Evolutionary conservation across 495 filamentous ascomycete genomes (phyloP), one percentile per base, ranked within the genome.

Genomic region (Lophium mytilinum): DNA sequence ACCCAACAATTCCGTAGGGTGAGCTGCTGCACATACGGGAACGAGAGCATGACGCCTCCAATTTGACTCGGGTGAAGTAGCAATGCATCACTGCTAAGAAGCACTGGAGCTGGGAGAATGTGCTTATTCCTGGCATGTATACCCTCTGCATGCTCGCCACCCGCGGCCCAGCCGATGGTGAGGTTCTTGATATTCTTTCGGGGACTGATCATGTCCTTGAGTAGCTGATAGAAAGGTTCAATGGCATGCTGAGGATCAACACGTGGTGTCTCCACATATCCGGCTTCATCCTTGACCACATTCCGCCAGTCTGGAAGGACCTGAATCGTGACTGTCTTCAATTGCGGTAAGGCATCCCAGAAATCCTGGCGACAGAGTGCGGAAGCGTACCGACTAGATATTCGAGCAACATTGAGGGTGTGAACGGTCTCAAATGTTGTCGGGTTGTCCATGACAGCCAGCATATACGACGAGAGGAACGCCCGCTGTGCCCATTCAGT

Each of bases 401-500:
- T 58, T 33, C 72, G 76, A n/a, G 78, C 70, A 52, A 84, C 67
- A 37, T 71, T 79, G 14, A 83, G 58, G 37, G 70, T 72, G 9
- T 69, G 68, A 39, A 84, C 64, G 1, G 66, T 58, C 8, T 45
- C 14, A 50, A 81, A 81, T 10, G 58, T 72, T 1, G 30, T 17
- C 7, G 68, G 59, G 34, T 80, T 80, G 51, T 80, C 78, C 4
- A 77, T 69, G 17, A 81, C 61, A 4, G 80, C 70, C 19, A 82
- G 68, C 53, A 76, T 70, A 59, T 81, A 83, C 2, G 79, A 78
- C 11, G 75, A 73, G 19, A 84, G 66, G 41, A 84, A 80, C 4
- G 80, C 81, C 19, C 71, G 61, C 56, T 84, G 80, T 6, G 81
- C 80, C 75, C 80, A 79, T 30, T 78, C 72, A 15, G 76, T 78